phyloP scores from a whole-genome alignment of 192 early-diverging fungal genomes.

The Physocladia obscura region DNA sequence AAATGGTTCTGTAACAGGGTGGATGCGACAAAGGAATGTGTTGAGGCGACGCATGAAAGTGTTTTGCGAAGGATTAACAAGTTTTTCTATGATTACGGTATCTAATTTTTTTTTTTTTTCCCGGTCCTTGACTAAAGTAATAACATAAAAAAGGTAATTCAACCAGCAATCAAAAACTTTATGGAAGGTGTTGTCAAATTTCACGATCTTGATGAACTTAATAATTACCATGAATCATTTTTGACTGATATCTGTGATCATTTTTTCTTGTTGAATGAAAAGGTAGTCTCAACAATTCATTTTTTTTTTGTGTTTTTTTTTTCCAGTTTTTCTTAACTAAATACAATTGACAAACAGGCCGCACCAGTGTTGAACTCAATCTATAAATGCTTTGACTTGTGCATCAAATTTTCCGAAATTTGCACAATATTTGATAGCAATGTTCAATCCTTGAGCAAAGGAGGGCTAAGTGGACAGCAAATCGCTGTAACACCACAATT shows the following conservation, averaged over 20 bases:
- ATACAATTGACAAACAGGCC: background rate
- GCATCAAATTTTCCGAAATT: constrained; percentile 19
- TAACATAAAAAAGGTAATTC: constrained; percentile 11
- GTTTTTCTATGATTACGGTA: constrained; percentile 15
- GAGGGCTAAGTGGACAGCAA: too few relatives aligned
- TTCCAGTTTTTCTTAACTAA: background rate
- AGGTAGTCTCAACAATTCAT: constrained; percentile 16
- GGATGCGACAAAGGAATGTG: constrained; percentile 10
- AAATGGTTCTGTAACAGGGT: constrained; percentile 6
- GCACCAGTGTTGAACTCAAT: constrained; percentile 11
- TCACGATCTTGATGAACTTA: constrained; percentile 15
- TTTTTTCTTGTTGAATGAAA: constrained; percentile 25
- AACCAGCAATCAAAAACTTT: constrained; percentile 1
- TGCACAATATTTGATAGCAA: constrained; percentile 10
- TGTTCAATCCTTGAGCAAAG: background rate
- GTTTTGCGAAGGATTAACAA: constrained; percentile 20
- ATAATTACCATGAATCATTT: background rate
- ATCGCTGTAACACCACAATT: background rate
- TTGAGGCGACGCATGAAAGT: constrained; percentile 20
- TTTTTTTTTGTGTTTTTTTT: background rate
- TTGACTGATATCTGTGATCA: constrained; percentile 21
- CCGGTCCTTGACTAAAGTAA: too few relatives aligned
- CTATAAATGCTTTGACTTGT: constrained; percentile 21
- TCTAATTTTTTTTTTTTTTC: background rate
- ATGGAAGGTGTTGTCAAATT: background rate